Conservation (phyloP, 2,329 filamentous ascomycete genomes). For the Monosporascus ibericus region DNA sequence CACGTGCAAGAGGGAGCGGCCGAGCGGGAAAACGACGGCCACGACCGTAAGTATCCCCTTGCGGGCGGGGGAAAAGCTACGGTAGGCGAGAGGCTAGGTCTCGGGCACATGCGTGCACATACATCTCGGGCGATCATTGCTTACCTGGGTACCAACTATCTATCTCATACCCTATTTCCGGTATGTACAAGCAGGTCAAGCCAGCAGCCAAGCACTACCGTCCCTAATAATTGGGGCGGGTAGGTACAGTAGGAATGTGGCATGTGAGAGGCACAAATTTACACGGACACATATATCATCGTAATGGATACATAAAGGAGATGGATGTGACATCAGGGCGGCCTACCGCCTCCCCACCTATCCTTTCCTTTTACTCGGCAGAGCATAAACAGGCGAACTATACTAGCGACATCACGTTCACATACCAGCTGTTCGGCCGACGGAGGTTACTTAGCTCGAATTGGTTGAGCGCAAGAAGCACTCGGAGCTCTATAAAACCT, state of each 20-base stretch:
- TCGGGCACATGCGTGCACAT: neutral
- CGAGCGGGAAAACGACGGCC: no score
- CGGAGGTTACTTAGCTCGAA: no score
- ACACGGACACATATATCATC: no score
- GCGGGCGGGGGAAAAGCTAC: neutral
- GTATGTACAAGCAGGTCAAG: neutral
- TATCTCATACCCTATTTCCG: neutral
- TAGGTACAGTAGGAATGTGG: no score
- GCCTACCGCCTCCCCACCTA: neutral
- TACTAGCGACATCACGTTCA: no score
- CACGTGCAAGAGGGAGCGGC: no score
- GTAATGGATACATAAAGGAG: neutral
- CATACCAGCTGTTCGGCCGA: no score
- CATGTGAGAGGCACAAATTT: no score
- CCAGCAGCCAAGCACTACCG: neutral
- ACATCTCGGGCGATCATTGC: neutral
- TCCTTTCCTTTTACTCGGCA: neutral
- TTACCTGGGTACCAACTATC: neutral
- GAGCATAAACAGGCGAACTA: neutral
- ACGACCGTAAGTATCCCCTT: neutral
- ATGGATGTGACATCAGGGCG: neutral
- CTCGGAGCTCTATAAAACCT: no score
- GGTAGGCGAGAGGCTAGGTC: neutral
- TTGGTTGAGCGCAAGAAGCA: no score
- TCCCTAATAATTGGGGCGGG: no score